These are phyloP conservation scores for Triticum urartu DNA, from an alignment of 176 grass and related monocot species.

Conservation along the genomic window DNA sequence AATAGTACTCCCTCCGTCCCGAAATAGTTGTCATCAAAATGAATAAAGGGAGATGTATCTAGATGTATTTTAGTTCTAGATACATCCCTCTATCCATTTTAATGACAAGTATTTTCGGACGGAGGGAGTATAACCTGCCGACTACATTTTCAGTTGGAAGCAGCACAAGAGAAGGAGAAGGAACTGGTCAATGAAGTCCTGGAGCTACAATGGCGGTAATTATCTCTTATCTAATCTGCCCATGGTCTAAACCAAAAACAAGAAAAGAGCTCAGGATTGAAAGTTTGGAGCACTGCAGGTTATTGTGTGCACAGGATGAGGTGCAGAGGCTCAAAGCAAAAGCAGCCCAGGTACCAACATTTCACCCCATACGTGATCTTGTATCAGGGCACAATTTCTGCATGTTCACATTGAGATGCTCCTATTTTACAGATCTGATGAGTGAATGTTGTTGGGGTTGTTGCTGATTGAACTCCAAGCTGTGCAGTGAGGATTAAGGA, in stretches of 20 bases:
- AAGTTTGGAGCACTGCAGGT: slow-evolving; percentile 42
- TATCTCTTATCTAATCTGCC: slow-evolving; percentile 10
- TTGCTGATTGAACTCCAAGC: slow-evolving; percentile 18
- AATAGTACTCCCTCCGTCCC: no score
- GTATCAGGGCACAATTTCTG: not conserved
- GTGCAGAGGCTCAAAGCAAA: slow-evolving; percentile 79
- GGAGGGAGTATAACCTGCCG: not conserved
- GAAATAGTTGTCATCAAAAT: no score
- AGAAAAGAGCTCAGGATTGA: not conserved
- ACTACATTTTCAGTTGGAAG: slow-evolving; percentile 66
- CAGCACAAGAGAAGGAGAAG: slow-evolving; percentile 78
- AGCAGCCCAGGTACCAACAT: slow-evolving; percentile 46
- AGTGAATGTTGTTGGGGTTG: not conserved
- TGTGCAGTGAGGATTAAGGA: not conserved
- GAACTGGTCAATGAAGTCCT: slow-evolving; percentile 67
- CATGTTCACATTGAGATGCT: slow-evolving; percentile 12
- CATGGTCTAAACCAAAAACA: not conserved
- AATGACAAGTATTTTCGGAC: no score
- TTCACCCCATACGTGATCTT: not conserved
- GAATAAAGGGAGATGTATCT: no score
- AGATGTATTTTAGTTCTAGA: no score
- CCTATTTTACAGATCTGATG: slow-evolving; percentile 35
- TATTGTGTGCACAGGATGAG: slow-evolving; percentile 74
- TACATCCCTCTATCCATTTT: no score
- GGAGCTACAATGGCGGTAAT: slow-evolving; percentile 88